These are phyloP conservation scores for Psilocybe cubensis DNA, from an alignment of 768 basidiomycete genomes.

Conservation along the genomic window DNA sequence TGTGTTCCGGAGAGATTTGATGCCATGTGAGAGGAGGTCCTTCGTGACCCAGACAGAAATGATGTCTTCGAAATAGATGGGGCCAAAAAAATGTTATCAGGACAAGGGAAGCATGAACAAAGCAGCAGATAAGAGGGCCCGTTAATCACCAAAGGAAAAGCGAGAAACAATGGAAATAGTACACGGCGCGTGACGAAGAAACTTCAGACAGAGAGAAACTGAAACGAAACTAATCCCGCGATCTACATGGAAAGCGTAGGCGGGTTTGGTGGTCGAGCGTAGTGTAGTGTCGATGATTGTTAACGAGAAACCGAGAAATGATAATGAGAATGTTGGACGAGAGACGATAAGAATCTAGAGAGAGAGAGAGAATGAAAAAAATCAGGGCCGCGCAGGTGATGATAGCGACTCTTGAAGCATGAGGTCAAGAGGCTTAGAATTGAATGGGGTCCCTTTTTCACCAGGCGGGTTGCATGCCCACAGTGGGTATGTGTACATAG, in stretches of 20 bases:
- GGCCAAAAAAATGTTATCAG: slow-evolving; percentile 16
- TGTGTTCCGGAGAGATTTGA: slow-evolving; percentile 13
- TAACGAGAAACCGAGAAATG: slow-evolving; percentile 16
- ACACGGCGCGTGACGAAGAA: slow-evolving; percentile 23
- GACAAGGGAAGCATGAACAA: slow-evolving; percentile 23
- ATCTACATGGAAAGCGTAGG: slow-evolving; percentile 29
- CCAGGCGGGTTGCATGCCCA: slow-evolving; percentile 49
- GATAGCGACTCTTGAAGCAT: slow-evolving; percentile 12
- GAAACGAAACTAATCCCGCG: slow-evolving; percentile 25
- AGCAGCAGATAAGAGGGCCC: slow-evolving; percentile 25
- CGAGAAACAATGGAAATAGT: slow-evolving; percentile 24
- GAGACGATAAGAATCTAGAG: slow-evolving; percentile 19
- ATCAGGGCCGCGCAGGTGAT: slow-evolving; percentile 11
- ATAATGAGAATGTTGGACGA: slow-evolving; percentile 26
- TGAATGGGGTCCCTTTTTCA: slow-evolving; percentile 19
- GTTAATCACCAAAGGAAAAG: slow-evolving; percentile 19
- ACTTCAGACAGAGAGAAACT: slow-evolving; percentile 23
- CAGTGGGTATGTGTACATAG: slow-evolving; percentile 43
- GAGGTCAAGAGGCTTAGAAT: slow-evolving; percentile 6
- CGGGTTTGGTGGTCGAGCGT: slow-evolving; percentile 34
- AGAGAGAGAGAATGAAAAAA: slow-evolving; percentile 22
- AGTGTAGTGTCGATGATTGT: slow-evolving; percentile 36
- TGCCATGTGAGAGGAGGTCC: slow-evolving; percentile 13
- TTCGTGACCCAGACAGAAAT: slow-evolving; percentile 57
- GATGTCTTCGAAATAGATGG: slow-evolving; percentile 54